These are phyloP conservation scores for Collybia sp. DNA, from an alignment of 768 basidiomycete genomes.

Conservation along the genomic window DNA sequence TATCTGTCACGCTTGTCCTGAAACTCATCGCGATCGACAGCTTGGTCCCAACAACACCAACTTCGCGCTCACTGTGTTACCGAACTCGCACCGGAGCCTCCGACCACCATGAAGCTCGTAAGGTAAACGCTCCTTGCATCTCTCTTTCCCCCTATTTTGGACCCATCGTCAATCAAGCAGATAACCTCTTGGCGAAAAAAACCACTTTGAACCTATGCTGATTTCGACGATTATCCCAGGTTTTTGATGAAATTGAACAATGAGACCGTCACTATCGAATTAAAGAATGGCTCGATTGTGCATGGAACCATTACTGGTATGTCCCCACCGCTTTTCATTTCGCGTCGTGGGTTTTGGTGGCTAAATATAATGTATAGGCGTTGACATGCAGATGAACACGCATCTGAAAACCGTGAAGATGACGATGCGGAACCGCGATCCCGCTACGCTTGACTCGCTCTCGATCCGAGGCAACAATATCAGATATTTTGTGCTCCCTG, in stretches of 20 bases:
- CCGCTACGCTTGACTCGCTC: slow-evolving; percentile 79
- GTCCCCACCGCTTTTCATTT: slow-evolving; percentile 16
- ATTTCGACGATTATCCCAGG: slow-evolving; percentile 32
- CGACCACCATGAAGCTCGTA: slow-evolving; percentile 70
- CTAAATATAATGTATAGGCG: slow-evolving; percentile 48
- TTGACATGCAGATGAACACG: slow-evolving; percentile 99
- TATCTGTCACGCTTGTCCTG: no score
- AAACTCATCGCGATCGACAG: no score
- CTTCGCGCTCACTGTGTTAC: slow-evolving; percentile 3
- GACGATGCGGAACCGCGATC: slow-evolving; percentile 88
- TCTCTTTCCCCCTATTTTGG: background rate
- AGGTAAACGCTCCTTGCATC: slow-evolving; percentile 39
- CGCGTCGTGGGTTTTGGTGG: slow-evolving; percentile 1
- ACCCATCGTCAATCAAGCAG: slow-evolving; percentile 5
- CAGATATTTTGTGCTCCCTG: slow-evolving; percentile 96
- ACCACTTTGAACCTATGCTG: background rate
- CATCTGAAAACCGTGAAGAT: slow-evolving; percentile 97
- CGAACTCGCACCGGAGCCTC: background rate
- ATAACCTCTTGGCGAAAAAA: slow-evolving; percentile 3
- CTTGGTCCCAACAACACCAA: slow-evolving; percentile 10
- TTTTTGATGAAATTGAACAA: slow-evolving; percentile 99
- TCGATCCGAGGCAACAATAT: slow-evolving; percentile 97
- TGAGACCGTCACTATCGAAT: slow-evolving; percentile 96
- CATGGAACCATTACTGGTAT: slow-evolving; percentile 96
- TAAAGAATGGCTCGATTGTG: slow-evolving; percentile 95